Base-by-base conservation (phyloP, 306 rosid genomes). In the Gastrolobium bilobum region DNA sequence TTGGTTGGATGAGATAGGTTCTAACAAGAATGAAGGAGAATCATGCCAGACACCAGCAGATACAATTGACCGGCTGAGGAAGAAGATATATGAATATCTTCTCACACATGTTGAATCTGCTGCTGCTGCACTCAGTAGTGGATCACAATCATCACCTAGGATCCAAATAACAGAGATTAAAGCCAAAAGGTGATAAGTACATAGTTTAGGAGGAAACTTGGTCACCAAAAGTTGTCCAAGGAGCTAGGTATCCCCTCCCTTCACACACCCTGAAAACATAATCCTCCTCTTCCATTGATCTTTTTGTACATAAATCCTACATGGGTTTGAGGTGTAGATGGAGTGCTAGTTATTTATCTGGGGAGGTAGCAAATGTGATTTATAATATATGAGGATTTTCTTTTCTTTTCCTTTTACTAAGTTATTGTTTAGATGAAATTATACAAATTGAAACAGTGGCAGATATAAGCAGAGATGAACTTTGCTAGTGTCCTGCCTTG, bases 91-190 rank as follows among this genome's bases (percentile, higher is more conserved):
- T 54, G 99, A 93, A 63, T 96, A 93, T 85, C 98, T 96, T 79
- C 99, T 96, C 53, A 93, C 97, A 59, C 97, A 96, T 79, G 99
- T 96, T 10, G 98, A 96, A 82, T 96, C 98, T 10, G 99, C 98
- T 33, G 99, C 99, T 0, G 99, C 98, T 4, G 98, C 99, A 6
- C 97, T 96, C 14, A 92, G 90, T 48, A 37, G 68, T 11, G 98
- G 94, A 65, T 82, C 91, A 10, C 97, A 89, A 78, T 75, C 86
- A 5, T 83, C 82, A 14, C 89, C 90, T 15, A 80, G 15, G 64
- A 37, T 85, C 57, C 88, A 79, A 76, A 72, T 89, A 70, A 20
- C 86, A 31, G 98, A 90, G 63, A 79, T 75, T 14, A 91, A 85
- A 85, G 79, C 73, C 13, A 91, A 91, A 90, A 91, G 84, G 82